Percentiles rank a stretch among this genome's conserved stretches.
Evolutionary conservation across 2,329 filamentous ascomycete genomes (phyloP).

Genomic region (Pseudogymnoascus sp.): DNA sequence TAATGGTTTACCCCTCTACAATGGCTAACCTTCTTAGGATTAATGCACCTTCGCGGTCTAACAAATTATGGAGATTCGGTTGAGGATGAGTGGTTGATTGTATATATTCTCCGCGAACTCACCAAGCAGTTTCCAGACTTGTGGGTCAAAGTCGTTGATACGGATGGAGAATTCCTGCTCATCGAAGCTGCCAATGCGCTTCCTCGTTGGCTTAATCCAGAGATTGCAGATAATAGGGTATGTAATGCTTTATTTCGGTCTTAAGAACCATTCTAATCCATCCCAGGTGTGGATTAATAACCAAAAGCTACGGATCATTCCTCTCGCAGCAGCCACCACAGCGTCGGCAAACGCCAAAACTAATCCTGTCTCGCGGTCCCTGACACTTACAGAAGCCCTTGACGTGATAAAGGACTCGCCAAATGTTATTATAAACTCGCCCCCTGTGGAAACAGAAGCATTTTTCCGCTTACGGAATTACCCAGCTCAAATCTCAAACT

Average conservation of each 20-base stretch:
- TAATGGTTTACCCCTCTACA: slow-evolving; percentile 9
- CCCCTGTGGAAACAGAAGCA: slow-evolving; percentile 75
- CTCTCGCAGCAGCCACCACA: slow-evolving; percentile 37
- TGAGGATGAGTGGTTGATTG: slow-evolving; percentile 95
- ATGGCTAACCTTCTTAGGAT: slow-evolving; percentile 30
- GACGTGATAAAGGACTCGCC: slow-evolving; percentile 50
- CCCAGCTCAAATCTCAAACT: slow-evolving; percentile 64
- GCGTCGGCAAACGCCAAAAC: slow-evolving; percentile 32
- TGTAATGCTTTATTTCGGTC: slow-evolving; percentile 14
- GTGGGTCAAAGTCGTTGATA: slow-evolving; percentile 79
- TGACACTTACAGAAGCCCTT: slow-evolving; percentile 61
- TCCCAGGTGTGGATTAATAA: slow-evolving; percentile 73
- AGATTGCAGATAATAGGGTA: slow-evolving; percentile 74
- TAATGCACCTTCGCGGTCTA: slow-evolving; percentile 62
- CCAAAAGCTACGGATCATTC: slow-evolving; percentile 68
- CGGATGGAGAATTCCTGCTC: slow-evolving; percentile 90
- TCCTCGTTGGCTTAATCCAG: slow-evolving; percentile 85
- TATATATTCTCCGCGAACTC: slow-evolving; percentile 79
- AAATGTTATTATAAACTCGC: slow-evolving; percentile 59
- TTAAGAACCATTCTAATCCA: slow-evolving; percentile 14
- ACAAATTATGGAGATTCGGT: slow-evolving; percentile 92
- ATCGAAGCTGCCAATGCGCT: slow-evolving; percentile 86
- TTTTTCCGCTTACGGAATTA: slow-evolving; percentile 86
- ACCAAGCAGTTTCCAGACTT: slow-evolving; percentile 63
- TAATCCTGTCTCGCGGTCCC: slow-evolving; percentile 31